Evolutionary conservation across 148 eudicot species (phyloP), one percentile per base, ranked within the genome.

Genomic region (Nyssa sinensis): DNA sequence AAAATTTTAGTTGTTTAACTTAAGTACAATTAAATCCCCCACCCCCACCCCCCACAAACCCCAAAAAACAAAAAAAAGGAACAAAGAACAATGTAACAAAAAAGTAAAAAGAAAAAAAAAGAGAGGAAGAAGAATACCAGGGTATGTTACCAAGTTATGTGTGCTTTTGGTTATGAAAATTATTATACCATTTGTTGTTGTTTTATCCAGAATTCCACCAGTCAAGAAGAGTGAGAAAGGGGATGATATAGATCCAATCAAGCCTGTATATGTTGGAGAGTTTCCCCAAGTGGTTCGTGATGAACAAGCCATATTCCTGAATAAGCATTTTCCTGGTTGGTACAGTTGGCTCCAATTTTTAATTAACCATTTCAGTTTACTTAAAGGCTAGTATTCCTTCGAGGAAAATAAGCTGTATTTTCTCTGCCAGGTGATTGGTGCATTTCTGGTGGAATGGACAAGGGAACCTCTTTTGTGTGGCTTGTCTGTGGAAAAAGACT

Each of bases 381-480:
- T 47, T 49, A 19, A 32, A 68, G 66, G 62, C 51, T 71, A 37
- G 5, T 68, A 29, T 68, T 4, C 13, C 25, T 41, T 58, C 72
- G 17, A 7, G 25, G n/a, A 34, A 16, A 35, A 21, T 64, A 35
- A 35, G 68, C 61, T 19, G 39, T 31, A 53, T 74, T 72, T 64
- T 37, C 33, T 73, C 17, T 79, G 69, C 78, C 84, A 92, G 98
- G 93, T 81, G 85, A 86, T 75, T 71, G 77, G 66, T 78, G 68
- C 76, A 76, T 86, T 74, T 81, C 96, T 75, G 98, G 98, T 62
- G 97, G 98, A 81, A 83, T 94, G 89, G 94, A 94, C 83, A 87
- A 92, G 80, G 96, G 79, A 75, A 82, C 92, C 60, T 84, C 87
- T 67, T 82, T 92, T 75, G 90, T 96, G 61, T 94, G 98, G 98